Evolutionary conservation across 495 filamentous ascomycete genomes (phyloP).

Genomic region (Aspergillus incahuasiensis): DNA sequence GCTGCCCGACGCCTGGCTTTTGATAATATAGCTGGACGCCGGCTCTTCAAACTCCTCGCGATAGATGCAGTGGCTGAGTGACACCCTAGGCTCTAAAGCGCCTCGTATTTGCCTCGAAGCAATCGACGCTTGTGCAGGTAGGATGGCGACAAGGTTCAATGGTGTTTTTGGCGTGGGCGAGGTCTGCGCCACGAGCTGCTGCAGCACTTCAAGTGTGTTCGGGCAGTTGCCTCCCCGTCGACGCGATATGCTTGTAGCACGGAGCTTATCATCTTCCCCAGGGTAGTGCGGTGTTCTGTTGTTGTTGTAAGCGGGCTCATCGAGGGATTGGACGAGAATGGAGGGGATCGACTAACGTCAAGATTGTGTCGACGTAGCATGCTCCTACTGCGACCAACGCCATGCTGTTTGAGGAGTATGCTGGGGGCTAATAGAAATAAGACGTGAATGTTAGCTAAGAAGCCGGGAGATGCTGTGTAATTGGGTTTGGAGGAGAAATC

Average conservation of each 20-base stretch:
- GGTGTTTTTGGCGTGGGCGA: slow-evolving; percentile 7
- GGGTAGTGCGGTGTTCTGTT: slow-evolving; percentile 61
- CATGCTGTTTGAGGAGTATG: slow-evolving; percentile 4
- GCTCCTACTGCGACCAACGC: slow-evolving; percentile 57
- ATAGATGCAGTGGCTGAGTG: slow-evolving; percentile 54
- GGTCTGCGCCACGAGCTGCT: slow-evolving; percentile 46
- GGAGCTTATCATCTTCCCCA: slow-evolving; percentile 65
- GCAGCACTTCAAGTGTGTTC: slow-evolving; percentile 65
- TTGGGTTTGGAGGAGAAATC: neutral
- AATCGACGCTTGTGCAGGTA: slow-evolving; percentile 38
- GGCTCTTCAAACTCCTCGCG: slow-evolving; percentile 51
- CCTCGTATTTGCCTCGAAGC: slow-evolving; percentile 35
- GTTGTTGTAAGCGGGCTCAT: slow-evolving; percentile 8
- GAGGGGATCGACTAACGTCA: slow-evolving; percentile 48
- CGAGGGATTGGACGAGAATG: slow-evolving; percentile 4
- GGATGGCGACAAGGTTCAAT: slow-evolving; percentile 39
- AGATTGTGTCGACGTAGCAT: slow-evolving; percentile 64
- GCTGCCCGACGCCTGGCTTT: slow-evolving; percentile 52
- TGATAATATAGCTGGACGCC: slow-evolving; percentile 68
- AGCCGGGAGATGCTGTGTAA: neutral
- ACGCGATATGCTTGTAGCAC: slow-evolving; percentile 53
- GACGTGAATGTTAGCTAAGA: too few species aligned
- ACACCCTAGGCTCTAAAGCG: slow-evolving; percentile 39
- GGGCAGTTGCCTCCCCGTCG: slow-evolving; percentile 69
- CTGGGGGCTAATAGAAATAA: neutral